Conservation (phyloP, 1,284 basidiomycete genomes). For the Ceratobasidium sp. region DNA sequence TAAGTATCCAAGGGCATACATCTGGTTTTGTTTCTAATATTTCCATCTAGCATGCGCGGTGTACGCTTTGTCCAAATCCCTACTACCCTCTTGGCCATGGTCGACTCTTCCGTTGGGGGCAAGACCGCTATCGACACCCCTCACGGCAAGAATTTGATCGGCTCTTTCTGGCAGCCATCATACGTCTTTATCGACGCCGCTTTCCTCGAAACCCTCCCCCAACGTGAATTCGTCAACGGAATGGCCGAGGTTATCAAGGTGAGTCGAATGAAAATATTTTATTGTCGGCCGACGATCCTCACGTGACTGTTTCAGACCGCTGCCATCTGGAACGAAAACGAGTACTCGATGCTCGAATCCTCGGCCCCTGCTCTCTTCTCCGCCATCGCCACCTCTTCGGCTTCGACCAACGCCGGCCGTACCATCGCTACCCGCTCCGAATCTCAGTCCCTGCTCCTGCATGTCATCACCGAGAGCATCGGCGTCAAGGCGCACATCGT, state of each 20-base stretch:
- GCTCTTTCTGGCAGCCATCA: conserved; percentile 97
- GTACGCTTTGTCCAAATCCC: conserved; percentile 96
- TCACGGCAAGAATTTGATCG: conserved; percentile 97
- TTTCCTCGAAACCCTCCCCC: conserved; percentile 93
- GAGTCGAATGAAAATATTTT: conserved; percentile 50
- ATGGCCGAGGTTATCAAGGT: conserved; percentile 99
- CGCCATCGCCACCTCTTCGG: conserved; percentile 79
- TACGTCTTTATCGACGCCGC: conserved; percentile 98
- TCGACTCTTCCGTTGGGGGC: conserved; percentile 96
- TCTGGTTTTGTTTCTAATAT: not conserved
- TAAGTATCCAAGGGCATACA: conserved; percentile 61
- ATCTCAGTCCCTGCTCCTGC: conserved; percentile 79
- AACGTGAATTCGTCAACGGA: conserved; percentile 95
- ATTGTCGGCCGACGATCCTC: conserved; percentile 26
- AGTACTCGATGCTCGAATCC: conserved; percentile 88
- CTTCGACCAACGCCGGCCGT: conserved; percentile 71
- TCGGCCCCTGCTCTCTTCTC: conserved; percentile 85
- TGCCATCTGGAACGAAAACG: conserved; percentile 92
- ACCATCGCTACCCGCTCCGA: conserved; percentile 75
- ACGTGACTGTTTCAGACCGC: conserved; percentile 74
- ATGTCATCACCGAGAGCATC: conserved; percentile 88
- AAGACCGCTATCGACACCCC: conserved; percentile 99
- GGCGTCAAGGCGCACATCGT: conserved; percentile 95
- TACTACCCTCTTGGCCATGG: conserved; percentile 97
- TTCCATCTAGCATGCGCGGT: conserved; percentile 77